phyloP scores from a whole-genome alignment of 2,329 filamentous ascomycete genomes.

The Blastomyces parvus region DNA sequence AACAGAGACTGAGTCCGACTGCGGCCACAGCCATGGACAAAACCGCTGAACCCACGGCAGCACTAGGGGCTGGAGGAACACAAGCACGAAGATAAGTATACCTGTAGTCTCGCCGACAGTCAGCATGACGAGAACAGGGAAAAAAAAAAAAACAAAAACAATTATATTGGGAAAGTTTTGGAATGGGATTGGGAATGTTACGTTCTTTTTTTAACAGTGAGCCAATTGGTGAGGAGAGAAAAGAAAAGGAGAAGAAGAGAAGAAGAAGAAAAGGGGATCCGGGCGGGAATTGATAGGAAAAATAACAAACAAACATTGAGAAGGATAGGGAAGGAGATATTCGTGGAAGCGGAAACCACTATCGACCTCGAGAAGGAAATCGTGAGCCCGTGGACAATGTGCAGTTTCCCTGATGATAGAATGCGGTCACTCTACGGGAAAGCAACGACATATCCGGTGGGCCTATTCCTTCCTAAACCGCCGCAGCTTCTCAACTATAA shows the following conservation, averaged over 20 bases:
- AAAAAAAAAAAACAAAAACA: neutral
- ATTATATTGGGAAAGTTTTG: neutral
- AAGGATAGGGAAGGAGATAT: slow-evolving; percentile 3
- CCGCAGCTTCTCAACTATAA: neutral
- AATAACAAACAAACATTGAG: neutral
- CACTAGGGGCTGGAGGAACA: neutral
- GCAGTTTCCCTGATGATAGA: neutral
- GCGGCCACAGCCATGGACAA: neutral
- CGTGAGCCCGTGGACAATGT: neutral
- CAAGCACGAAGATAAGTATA: neutral
- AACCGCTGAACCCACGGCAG: neutral
- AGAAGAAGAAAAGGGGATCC: neutral
- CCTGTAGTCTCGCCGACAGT: neutral
- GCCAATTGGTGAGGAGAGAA: slow-evolving; percentile 4
- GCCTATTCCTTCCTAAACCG: neutral
- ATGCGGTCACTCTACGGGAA: neutral
- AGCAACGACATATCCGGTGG: neutral
- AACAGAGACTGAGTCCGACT: neutral
- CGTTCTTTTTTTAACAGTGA: neutral
- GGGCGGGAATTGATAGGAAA: slow-evolving; percentile 1
- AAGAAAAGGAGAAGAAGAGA: slow-evolving; percentile 1
- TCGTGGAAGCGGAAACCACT: slow-evolving; percentile 4
- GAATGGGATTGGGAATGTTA: neutral
- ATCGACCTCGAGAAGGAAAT: neutral
- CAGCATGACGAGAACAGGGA: neutral